Base-by-base conservation (phyloP, 2,329 filamentous ascomycete genomes). In the Teratosphaeria epicoccoides region DNA sequence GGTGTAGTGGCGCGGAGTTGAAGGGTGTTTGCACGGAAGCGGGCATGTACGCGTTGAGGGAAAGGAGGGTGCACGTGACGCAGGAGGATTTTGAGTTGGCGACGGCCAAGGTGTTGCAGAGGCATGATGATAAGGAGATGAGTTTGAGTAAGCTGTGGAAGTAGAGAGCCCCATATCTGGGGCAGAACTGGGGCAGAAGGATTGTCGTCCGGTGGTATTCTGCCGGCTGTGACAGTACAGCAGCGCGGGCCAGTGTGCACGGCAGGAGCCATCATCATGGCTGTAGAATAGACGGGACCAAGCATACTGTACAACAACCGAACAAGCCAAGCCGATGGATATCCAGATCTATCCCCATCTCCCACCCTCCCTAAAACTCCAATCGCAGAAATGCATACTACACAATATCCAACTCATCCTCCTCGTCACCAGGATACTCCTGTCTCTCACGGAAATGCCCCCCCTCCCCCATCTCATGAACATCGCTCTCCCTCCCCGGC, bases 11-110 rank as follows among this genome's bases (percentile, higher is more conserved):
- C 55, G 93, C 93, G 50, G 93, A 98, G 73, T 74, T 98, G 63
- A 98, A 98, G 82, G 93, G 93, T 75, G 93, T 98, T 46, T 98
- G 93, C 71, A 98, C 93, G 45, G 93, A 98, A 72, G 89, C 93
- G 2, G 93, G 93, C 64, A 98, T 98, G 93, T 98, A 93, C 68
- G 93, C 93, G 12, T 78, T 98, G 58, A 84, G 93, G 62, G 93
- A 98, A 75, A 80, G 93, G 67, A 84, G 93, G 73, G 91, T 98
- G 53, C 93, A 98, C 70, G 93, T 98, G 60, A 98, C 93, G 33
- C 93, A 98, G 71, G 93, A 98, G 73, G 93, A 98, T 73, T 98
- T 98, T 70, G 93, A 98, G 70, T 79, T 98, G 57, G 93, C 93
- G 28, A 98, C 93, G 6, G 93, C 93, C 68, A 98, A 98, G 86